A percentile compares a stretch with the other conserved stretches of the same genome.
phyloP scores from a whole-genome alignment of 2,329 filamentous ascomycete genomes.

The Nigrospora osmanthi region DNA sequence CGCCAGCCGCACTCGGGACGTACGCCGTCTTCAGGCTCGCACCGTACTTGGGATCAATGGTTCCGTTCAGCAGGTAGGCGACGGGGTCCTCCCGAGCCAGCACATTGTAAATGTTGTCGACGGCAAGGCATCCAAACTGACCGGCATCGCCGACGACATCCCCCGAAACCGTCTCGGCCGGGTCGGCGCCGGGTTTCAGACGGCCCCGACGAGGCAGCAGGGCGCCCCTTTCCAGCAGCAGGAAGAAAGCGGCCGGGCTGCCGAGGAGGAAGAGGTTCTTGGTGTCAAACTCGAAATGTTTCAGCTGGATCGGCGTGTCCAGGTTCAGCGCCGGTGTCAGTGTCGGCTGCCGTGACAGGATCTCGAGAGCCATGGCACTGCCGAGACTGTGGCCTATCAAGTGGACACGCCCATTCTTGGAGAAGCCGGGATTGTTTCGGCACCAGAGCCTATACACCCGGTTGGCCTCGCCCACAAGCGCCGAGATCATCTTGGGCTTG shows the following conservation, averaged over 20 bases:
- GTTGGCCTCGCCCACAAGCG: constrained; percentile 85
- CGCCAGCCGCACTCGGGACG: constrained; percentile 65
- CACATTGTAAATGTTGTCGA: constrained; percentile 96
- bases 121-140: constrained; percentile 80
- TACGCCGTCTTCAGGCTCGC: constrained; percentile 67
- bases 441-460: constrained; percentile 95
- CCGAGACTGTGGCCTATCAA: constrained; percentile 90
- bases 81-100: constrained; percentile 68
- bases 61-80: constrained; percentile 84
- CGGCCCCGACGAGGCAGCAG: constrained; percentile 71
- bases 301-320: constrained; percentile 31
- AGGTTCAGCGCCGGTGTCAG: constrained; percentile 45
- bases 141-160: constrained; percentile 70
- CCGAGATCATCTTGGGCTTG: constrained; percentile 88
- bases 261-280: constrained; percentile 83
- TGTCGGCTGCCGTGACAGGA: constrained; percentile 84
- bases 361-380: constrained; percentile 88
- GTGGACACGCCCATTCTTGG: constrained; percentile 75
- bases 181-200: constrained; percentile 66
- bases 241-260: constrained; percentile 86
- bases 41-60: constrained; percentile 76
- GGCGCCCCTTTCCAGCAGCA: constrained; percentile 67
- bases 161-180: constrained; percentile 45
- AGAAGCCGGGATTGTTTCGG: constrained; percentile 82
- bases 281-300: constrained; percentile 85